Base-by-base conservation (phyloP, 768 basidiomycete genomes). In the Lentinula aciculospora region DNA sequence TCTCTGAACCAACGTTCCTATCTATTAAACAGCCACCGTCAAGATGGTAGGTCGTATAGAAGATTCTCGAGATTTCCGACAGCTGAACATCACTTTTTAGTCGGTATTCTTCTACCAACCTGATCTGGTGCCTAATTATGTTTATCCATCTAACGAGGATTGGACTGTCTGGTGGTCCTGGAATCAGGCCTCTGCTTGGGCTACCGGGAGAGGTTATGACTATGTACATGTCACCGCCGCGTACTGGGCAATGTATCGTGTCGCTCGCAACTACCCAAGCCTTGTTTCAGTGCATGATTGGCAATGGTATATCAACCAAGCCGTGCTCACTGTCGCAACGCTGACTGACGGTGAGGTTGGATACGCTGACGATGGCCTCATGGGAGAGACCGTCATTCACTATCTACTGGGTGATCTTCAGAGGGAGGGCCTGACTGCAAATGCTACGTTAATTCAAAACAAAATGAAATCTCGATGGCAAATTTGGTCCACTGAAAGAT, bases 141-240 rank as follows among this genome's bases (percentile, higher is more conserved):
- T 64, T 12, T 83, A 83, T 63, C 81, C 81, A 1, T 66, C 72
- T 0, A 68, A 61, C 9, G 77, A 81, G 53, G 63, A 74, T 63
- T 83, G 79, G 79, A 72, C 74, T 4, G 77, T 79, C 58, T 81
- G 81, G 80, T 82, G 81, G 80, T 80, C 79, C 1, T 83, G 81
- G 81, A 76, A 80, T 57, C 69, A 75, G 62, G 77, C 77, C 3
- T 70, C 69, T 0, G 74, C 79, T 1, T 83, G 70, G 59, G 76
- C 76, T 3, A 76, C 71, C 9, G 51, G 51, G 6, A 40, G 51
- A 53, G 51, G 77, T 1, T 83, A 83, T 60, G 82, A 83, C 65
- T 79, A 79, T 59, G 71, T 78, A 37, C 77, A 79, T 54, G 76
- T 79, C 54, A 63, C 70, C 19, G 76, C 76, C 10, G 76, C 81